Conservation (phyloP, 2,329 filamentous ascomycete genomes). For the Didymella pomorum region DNA sequence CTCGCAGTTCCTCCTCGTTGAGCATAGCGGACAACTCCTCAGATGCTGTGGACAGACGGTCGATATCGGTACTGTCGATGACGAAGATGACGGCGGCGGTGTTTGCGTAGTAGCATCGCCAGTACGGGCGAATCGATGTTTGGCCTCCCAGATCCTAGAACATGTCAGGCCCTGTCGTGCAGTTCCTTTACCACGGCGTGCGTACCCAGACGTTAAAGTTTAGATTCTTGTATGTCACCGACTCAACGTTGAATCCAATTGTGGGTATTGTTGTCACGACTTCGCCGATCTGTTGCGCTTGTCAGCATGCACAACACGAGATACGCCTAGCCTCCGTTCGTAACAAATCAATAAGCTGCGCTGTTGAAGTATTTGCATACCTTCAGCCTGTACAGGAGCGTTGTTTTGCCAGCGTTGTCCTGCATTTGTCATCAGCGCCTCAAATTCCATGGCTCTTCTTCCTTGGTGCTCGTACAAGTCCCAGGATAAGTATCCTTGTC, state of each 20-base stretch:
- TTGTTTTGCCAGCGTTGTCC: slow-evolving; percentile 99
- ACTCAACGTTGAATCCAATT: slow-evolving; percentile 99
- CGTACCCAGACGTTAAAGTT: slow-evolving; percentile 98
- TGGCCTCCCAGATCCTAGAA: slow-evolving; percentile 88
- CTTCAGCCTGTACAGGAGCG: slow-evolving; percentile 94
- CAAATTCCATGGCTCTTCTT: background rate
- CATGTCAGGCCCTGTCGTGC: background rate
- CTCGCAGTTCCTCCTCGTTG: slow-evolving; percentile 94
- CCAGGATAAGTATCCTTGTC: slow-evolving; percentile 93
- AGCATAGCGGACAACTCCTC: slow-evolving; percentile 95
- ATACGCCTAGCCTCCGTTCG: background rate
- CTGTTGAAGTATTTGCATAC: slow-evolving; percentile 55
- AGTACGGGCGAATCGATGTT: slow-evolving; percentile 98
- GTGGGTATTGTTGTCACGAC: slow-evolving; percentile 99
- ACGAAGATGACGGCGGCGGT: slow-evolving; percentile 99
- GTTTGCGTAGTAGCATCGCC: slow-evolving; percentile 99
- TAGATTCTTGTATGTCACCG: slow-evolving; percentile 96
- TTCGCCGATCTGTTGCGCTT: slow-evolving; percentile 80
- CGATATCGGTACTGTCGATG: slow-evolving; percentile 97
- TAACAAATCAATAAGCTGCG: background rate
- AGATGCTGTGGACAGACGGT: slow-evolving; percentile 87
- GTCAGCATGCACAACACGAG: background rate
- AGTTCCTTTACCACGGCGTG: background rate
- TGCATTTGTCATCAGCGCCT: slow-evolving; percentile 54
- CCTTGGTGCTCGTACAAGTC: slow-evolving; percentile 71